Evolutionary conservation across 768 basidiomycete species (phyloP), one percentile per base, ranked within the genome.

Genomic region (Termitomyces sp.): DNA sequence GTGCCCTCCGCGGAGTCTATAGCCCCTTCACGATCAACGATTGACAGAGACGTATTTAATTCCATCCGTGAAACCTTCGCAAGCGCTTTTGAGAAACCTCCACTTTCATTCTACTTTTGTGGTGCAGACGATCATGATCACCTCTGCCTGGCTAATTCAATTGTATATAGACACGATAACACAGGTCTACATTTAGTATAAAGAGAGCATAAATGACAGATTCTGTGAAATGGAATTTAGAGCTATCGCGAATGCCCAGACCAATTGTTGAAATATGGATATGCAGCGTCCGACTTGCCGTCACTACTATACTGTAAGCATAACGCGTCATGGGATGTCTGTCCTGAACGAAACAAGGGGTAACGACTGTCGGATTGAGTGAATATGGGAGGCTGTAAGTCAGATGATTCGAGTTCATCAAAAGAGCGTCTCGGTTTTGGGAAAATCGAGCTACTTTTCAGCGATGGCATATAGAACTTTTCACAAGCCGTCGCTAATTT

Each of bases 401-500:
- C 56, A 34, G 45, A 48, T 35, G 54, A 45, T 43, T 53, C 47
- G 37, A 27, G 11, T 43, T 45, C 52, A 27, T 32, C 35, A 44
- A 34, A 53, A 38, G 48, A 47, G 41, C 23, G 21, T 35, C 21
- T 45, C 27, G 34, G 44, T 16, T 23, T 25, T 1, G 43, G 29
- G n/a, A 37, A 9, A 35, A 10, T 11, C 25, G 42, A 14, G n/a
- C 21, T 41, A 31, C 53, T 34, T 23, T 17, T 43, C 7, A 27
- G 21, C 11, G 51, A 52, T 19, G 60, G 50, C 14, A 56, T 37
- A 34, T 49, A 38, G 34, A 57, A 49, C 12, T 66, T 68, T 25
- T 77, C 77, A 61, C 73, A 74, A 41, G 73, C 74, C 31, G 69
- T 71, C 34, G 76, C 77, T 51, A 78, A 64, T 60, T 73, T 64